phyloP scores from a whole-genome alignment of 2,329 filamentous ascomycete species.

The Didymella segeticola region DNA sequence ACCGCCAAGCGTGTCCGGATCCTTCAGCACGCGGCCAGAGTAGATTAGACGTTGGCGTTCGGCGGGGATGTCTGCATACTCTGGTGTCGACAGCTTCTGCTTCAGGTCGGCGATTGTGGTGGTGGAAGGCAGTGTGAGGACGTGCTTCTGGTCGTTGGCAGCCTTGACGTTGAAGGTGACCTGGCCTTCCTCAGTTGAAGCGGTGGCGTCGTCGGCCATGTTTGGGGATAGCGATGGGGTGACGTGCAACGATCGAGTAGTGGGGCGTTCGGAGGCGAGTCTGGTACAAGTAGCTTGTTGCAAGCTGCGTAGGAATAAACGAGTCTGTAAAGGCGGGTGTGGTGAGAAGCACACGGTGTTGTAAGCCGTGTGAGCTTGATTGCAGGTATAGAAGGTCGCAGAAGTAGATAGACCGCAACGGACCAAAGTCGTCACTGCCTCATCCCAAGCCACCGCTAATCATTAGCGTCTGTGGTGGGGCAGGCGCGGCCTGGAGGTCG shows the following conservation, averaged over 20 bases:
- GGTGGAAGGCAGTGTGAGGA: conserved; percentile 77
- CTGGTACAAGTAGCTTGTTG: neutral
- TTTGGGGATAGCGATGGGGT: conserved; percentile 11
- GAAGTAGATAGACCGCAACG: conserved; percentile 27
- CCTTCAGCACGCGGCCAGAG: conserved; percentile 95
- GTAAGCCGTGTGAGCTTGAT: conserved; percentile 20
- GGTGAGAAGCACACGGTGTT: neutral
- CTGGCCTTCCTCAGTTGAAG: conserved; percentile 68
- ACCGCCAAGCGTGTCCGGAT: conserved; percentile 80
- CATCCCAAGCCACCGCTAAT: conserved; percentile 16
- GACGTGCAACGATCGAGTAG: conserved; percentile 5
- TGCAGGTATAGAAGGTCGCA: conserved; percentile 36
- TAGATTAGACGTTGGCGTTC: conserved; percentile 96
- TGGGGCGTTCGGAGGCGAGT: conserved; percentile 1
- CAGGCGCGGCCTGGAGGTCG: conserved; percentile 13
- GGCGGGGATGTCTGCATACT: conserved; percentile 84
- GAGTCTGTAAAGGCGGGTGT: conserved; percentile 3
- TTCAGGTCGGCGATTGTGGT: conserved; percentile 87
- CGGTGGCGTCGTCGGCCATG: conserved; percentile 71
- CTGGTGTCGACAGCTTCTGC: conserved; percentile 78
- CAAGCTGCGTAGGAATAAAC: conserved; percentile 13
- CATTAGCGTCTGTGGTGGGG: conserved; percentile 24
- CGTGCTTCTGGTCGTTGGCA: conserved; percentile 87
- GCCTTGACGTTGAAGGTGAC: conserved; percentile 98
- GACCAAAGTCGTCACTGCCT: conserved; percentile 25